phyloP scores from a whole-genome alignment of 2,329 filamentous ascomycete species.

The Periglandula ipomoeae region DNA sequence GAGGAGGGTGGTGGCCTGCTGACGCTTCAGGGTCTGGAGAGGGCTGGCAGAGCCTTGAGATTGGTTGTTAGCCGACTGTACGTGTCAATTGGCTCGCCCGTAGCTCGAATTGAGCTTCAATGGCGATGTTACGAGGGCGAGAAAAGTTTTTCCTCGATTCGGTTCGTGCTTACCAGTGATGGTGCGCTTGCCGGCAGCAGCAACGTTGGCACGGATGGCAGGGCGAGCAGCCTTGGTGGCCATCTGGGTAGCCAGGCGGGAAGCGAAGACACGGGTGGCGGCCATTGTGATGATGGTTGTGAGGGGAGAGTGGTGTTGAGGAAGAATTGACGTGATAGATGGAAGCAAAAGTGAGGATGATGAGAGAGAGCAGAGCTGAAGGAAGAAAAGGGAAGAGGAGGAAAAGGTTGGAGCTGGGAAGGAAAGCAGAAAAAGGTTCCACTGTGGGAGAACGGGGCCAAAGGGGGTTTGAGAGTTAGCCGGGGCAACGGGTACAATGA shows the following conservation, averaged over 20 bases:
- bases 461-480: constrained; percentile 25
- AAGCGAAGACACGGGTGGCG: constrained; percentile 67
- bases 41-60: constrained; percentile 46
- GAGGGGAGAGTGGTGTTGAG: constrained; percentile 16
- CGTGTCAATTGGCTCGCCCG: constrained; percentile 22
- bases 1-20: constrained; percentile 58
- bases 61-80: constrained; percentile 23
- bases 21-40: constrained; percentile 69
- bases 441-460: constrained; percentile 20
- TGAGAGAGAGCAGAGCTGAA: constrained; percentile 20
- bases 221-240: constrained; percentile 71
- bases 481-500: constrained; percentile 24
- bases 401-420: constrained; percentile 27
- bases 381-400: constrained; percentile 32
- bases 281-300: constrained; percentile 67
- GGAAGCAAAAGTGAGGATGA: constrained; percentile 25
- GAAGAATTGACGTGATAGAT: constrained; percentile 21
- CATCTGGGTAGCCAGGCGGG: constrained; percentile 69
- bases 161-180: constrained; percentile 54
- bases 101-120: constrained; percentile 16
- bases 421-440: constrained; percentile 25
- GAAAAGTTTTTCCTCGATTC: constrained; percentile 20
- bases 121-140: constrained; percentile 5
- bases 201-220: constrained; percentile 55
- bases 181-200: constrained; percentile 64